Base-by-base conservation (phyloP, 208 protist genomes). In the Acanthamoeba quina region DNA sequence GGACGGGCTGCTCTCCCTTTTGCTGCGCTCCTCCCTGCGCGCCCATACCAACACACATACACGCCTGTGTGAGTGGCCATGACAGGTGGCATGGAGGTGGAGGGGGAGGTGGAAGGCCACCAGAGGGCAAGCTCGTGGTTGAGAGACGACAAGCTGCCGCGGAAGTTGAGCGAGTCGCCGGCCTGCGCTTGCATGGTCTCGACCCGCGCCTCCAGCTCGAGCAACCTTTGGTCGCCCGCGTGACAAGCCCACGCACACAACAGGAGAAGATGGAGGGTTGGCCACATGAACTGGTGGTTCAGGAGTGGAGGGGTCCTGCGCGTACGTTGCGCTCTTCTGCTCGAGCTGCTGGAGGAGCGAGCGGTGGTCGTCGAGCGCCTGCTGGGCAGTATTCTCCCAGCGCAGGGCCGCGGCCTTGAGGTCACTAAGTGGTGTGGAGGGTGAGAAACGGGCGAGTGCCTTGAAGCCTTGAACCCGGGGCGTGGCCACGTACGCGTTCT, bases 41-140 rank as follows among this genome's bases (percentile, higher is more conserved):
- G 37, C 2, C 37, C 37, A 37, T 37, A 37, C 37, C 0, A 37
- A 37, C 37, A 37, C 1, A 3, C 37, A 37, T 37, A 37, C n/a
- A n/a, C n/a, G n/a, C n/a, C n/a, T n/a, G n/a, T 26, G 37, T 70
- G 29, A n/a, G 10, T 3, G 29, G 29, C 21, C 64, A 37, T 37
- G 37, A 37, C 37, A 37, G 1, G 37, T 37, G 37, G 37, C 37
- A 5, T 54, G 49, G 49, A 17, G 24, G 11, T 64, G 58, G 58
- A 5, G 58, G 58, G 11, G 58, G 58, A 9, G 58, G 58, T 64
- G 58, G 21, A 10, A 64, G 13, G 21, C 54, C 58, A 76, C 68
- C 68, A 76, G 19, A 76, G 68, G 37, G 68, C 68, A 41, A 76
- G 68, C 68, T 76, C 68, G 29, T 76, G 68, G 68, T 76, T 76